These are phyloP conservation scores for Plasmodium knowlesi DNA, from an alignment of 169 alveolate species.

Conservation along the genomic window DNA sequence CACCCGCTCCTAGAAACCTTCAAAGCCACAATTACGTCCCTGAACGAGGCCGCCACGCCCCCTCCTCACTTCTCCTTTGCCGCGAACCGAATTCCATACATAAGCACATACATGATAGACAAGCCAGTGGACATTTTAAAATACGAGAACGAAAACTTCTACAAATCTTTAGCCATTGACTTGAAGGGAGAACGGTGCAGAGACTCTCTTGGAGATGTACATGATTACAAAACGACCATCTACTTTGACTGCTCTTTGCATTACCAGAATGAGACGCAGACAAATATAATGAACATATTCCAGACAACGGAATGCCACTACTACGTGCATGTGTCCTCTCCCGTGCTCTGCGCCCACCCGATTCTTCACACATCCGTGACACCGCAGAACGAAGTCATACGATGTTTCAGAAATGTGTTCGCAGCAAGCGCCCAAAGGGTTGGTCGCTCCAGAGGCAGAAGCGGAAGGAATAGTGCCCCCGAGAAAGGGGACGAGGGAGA, in stretches of 20 bases:
- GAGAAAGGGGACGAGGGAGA: background rate
- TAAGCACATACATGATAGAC: conserved; percentile 59
- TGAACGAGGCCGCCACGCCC: background rate
- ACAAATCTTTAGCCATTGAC: conserved; percentile 67
- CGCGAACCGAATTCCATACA: conserved; percentile 28
- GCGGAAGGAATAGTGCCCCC: background rate
- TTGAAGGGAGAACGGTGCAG: conserved; percentile 69
- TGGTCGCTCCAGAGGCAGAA: background rate
- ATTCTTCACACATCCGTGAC: conserved; percentile 25
- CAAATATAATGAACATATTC: conserved; percentile 49
- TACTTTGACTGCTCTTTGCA: conserved; percentile 71
- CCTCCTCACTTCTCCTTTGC: conserved; percentile 10
- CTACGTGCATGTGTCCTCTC: conserved; percentile 66
- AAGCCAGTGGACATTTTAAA: conserved; percentile 66
- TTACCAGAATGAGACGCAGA: conserved; percentile 36
- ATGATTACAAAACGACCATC: conserved; percentile 59
- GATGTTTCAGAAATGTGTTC: conserved; percentile 53
- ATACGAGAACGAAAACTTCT: conserved; percentile 35
- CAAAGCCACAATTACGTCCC: background rate
- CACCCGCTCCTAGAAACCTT: background rate
- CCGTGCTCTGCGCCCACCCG: conserved; percentile 71
- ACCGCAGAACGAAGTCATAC: conserved; percentile 33
- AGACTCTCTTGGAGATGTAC: conserved; percentile 40
- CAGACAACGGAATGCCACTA: conserved; percentile 74
- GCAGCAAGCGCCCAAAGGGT: conserved; percentile 67